Evolutionary conservation across 2,329 filamentous ascomycete species (phyloP), one percentile per base, ranked within the genome.

Genomic region (Epichloe coenophiala): DNA sequence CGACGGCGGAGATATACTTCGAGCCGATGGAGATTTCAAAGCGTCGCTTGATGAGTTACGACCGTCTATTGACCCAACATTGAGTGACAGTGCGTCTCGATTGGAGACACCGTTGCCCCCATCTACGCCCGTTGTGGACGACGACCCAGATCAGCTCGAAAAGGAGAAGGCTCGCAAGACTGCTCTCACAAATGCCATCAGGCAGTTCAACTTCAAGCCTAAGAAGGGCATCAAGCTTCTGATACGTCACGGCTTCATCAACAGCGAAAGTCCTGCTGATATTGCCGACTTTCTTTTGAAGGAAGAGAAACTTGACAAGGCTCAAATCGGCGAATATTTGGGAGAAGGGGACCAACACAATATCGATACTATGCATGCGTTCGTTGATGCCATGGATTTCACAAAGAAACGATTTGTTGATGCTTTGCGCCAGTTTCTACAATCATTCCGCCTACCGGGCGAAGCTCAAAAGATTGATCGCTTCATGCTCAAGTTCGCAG

Each of bases 401-500:
- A 78, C 80, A 9, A 90, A 90, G 65, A 88, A 84, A 50, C 83
- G 90, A 2, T 98, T 98, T 59, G 91, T 96, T 6, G 91, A 96
- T 66, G 85, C 93, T 13, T 71, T 98, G 27, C 82, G 93, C 38
- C 83, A 88, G 52, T 98, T 98, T 61, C 72, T 98, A 12, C 93
- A 98, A 65, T 86, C 88, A 31, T 98, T 98, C 73, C 85, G 93
- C 55, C 73, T 98, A 13, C 93, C 93, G 0, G 93, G 93, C 54
- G 93, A 98, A 68, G 90, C 90, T 0, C 93, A 98, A 64, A 98
- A 98, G 72, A 98, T 98, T 58, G 93, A 98, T 80, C 87, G 93
- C 45, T 95, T 97, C 69, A 97, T 98, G 93, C 73, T 98, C 57
- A 98, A 98, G 66, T 98, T 97, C 68, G 93, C 93, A 9, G 91